phyloP scores from a whole-genome alignment of 202 grass and related monocot species.

The Bolboschoenoplectus hybrid region DNA sequence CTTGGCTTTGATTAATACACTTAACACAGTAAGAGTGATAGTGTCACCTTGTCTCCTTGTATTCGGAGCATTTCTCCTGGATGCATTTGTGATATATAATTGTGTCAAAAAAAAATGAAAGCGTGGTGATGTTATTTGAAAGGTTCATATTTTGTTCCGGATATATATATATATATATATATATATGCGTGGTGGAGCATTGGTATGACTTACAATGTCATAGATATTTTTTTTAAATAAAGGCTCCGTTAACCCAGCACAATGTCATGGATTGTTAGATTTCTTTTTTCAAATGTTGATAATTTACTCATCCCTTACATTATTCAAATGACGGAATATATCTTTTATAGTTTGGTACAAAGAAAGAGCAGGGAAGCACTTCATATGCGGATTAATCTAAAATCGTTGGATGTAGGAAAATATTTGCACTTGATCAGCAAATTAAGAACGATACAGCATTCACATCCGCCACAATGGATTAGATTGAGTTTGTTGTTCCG shows the following conservation, averaged over 20 bases:
- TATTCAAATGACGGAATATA: too few species aligned
- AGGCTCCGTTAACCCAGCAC: too few species aligned
- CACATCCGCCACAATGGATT: too few species aligned
- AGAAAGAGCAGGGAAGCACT: too few species aligned
- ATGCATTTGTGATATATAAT: slow-evolving; percentile 13
- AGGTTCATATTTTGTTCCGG: neutral
- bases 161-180: neutral
- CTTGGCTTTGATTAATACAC: neutral
- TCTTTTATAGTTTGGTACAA: too few species aligned
- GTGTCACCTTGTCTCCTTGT: neutral
- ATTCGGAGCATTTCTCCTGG: slow-evolving; percentile 7
- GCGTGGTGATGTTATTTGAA: slow-evolving; percentile 16
- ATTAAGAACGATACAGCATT: too few species aligned
- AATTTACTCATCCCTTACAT: too few species aligned
- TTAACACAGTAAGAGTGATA: neutral
- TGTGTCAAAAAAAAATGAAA: slow-evolving; percentile 4
- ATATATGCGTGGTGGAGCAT: neutral
- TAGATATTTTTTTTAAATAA: neutral
- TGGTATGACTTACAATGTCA: neutral
- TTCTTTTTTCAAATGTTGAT: too few species aligned
- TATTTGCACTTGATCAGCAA: too few species aligned
- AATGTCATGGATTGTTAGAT: neutral
- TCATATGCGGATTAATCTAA: too few species aligned
- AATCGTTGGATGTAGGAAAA: too few species aligned
- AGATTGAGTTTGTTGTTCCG: too few species aligned